phyloP scores from a whole-genome alignment of 768 basidiomycete genomes.

The Psilocybe azurescens region DNA sequence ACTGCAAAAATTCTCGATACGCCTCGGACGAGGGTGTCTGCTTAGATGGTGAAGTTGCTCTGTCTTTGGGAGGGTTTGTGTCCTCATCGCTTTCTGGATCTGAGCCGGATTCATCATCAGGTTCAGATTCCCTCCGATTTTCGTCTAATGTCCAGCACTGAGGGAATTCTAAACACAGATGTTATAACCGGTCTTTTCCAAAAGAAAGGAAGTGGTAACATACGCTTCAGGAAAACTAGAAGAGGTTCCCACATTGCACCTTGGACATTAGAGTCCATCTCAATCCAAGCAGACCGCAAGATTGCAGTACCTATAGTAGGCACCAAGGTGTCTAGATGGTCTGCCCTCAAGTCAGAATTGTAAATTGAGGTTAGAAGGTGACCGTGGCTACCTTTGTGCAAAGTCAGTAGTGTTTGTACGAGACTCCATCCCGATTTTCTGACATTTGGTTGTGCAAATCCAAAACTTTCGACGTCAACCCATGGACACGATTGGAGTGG shows the following conservation, averaged over 20 bases:
- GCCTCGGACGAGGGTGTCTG: constrained; percentile 40
- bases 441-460: constrained; percentile 71
- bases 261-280: constrained; percentile 74
- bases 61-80: constrained; percentile 18
- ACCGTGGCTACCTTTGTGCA: constrained; percentile 47
- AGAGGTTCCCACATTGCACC: constrained; percentile 72
- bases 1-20: constrained; percentile 78
- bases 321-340: constrained; percentile 35
- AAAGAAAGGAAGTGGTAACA: background rate
- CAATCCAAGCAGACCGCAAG: constrained; percentile 71
- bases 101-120: constrained; percentile 39
- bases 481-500: constrained; percentile 48
- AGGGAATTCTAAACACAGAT: constrained; percentile 54
- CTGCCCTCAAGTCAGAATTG: constrained; percentile 12
- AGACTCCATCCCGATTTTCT: constrained; percentile 74
- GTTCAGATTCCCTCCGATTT: constrained; percentile 31
- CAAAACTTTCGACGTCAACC: constrained; percentile 53
- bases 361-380: background rate
- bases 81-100: constrained; percentile 43
- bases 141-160: constrained; percentile 65
- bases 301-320: constrained; percentile 59
- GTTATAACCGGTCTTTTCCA: background rate
- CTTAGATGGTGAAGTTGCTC: background rate
- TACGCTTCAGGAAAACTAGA: constrained; percentile 75
- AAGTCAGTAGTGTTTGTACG: constrained; percentile 49